These are phyloP conservation scores for Populus hybrid DNA, from an alignment of 441 rosid genomes.

Conservation along the genomic window DNA sequence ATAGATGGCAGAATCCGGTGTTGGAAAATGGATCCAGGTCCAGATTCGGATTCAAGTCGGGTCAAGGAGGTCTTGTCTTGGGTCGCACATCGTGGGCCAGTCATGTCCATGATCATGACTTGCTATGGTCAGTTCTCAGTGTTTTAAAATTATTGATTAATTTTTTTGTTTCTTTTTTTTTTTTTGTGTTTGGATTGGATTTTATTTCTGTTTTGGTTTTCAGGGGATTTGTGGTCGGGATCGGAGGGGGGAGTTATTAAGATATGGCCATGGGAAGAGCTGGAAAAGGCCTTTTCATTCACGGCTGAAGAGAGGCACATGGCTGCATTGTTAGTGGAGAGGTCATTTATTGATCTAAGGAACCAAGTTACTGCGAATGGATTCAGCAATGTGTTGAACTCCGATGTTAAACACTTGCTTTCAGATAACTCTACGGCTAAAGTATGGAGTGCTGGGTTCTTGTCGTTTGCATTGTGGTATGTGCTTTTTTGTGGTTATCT, in stretches of 20 bases:
- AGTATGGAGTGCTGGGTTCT: slow-evolving; percentile 80
- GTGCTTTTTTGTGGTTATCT: slow-evolving; percentile 17
- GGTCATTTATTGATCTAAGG: slow-evolving; percentile 84
- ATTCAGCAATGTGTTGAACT: slow-evolving; percentile 52
- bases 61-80: slow-evolving; percentile 86
- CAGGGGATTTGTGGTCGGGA: slow-evolving; percentile 98
- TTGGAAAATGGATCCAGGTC: slow-evolving; percentile 68
- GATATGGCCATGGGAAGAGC: slow-evolving; percentile 97
- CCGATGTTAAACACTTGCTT: slow-evolving; percentile 69
- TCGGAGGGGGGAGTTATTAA: slow-evolving; percentile 77
- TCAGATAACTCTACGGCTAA: slow-evolving; percentile 72
- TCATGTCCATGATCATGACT: slow-evolving; percentile 63
- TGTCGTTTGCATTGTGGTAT: slow-evolving; percentile 80
- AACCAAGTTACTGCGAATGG: slow-evolving; percentile 79
- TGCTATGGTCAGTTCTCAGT: slow-evolving; percentile 45
- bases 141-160: not conserved
- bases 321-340: slow-evolving; percentile 86
- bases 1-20: slow-evolving; percentile 87
- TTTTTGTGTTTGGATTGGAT: not conserved
- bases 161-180: not conserved
- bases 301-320: slow-evolving; percentile 80
- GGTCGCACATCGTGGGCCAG: slow-evolving; percentile 86
- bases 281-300: slow-evolving; percentile 78
- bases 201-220: slow-evolving; percentile 7
- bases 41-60: slow-evolving; percentile 31